Conservation (phyloP, 352 stramenopile genomes). For the Halophytophthora polymorphica region DNA sequence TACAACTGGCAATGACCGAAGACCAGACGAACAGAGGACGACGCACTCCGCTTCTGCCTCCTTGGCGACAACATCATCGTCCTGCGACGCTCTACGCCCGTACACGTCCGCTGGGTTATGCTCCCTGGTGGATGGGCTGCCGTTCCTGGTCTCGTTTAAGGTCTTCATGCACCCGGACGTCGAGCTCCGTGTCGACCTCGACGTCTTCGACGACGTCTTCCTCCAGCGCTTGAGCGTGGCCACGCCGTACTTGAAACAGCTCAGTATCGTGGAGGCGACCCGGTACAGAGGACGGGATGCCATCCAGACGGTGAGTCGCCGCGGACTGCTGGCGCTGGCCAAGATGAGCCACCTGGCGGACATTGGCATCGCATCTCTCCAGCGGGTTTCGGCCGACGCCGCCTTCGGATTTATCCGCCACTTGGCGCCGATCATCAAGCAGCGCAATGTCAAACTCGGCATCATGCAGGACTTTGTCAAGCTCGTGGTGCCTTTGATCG, state of each 20-base stretch:
- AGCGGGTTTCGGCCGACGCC: slow-evolving; percentile 14
- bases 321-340: slow-evolving; percentile 26
- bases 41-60: neutral
- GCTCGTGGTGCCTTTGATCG: slow-evolving; percentile 27
- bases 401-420: slow-evolving; percentile 28
- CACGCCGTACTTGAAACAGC: slow-evolving; percentile 28
- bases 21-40: neutral
- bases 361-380: slow-evolving; percentile 31
- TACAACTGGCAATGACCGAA: neutral
- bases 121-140: slow-evolving; percentile 26
- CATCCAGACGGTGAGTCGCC: slow-evolving; percentile 26
- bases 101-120: slow-evolving; percentile 36
- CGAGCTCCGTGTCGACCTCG: slow-evolving; percentile 28
- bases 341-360: slow-evolving; percentile 36
- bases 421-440: slow-evolving; percentile 22
- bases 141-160: slow-evolving; percentile 31
- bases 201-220: slow-evolving; percentile 41
- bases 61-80: neutral
- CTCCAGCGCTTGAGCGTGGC: slow-evolving; percentile 18
- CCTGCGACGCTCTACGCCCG: slow-evolving; percentile 15
- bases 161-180: slow-evolving; percentile 32
- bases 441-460: slow-evolving; percentile 44
- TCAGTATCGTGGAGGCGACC: slow-evolving; percentile 29
- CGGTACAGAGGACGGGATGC: slow-evolving; percentile 31
- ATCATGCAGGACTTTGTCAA: slow-evolving; percentile 30